Percentiles rank a stretch among this genome's conserved stretches.
phyloP scores from a whole-genome alignment of 768 basidiomycete genomes.

The Pulveroboletus sp. region DNA sequence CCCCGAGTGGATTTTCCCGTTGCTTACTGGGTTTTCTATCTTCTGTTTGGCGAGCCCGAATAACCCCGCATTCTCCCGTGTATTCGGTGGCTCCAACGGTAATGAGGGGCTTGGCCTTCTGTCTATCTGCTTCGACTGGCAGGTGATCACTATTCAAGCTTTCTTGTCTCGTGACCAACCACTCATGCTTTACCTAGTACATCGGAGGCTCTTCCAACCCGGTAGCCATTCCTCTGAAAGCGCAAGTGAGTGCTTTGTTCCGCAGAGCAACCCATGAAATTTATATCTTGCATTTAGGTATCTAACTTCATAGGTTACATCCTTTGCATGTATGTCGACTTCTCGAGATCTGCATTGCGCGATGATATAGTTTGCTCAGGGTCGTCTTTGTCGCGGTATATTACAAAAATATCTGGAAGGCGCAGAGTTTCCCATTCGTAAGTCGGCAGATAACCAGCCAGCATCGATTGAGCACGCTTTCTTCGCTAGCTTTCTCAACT shows the following conservation, averaged over 20 bases:
- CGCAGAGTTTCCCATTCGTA: slow-evolving; percentile 58
- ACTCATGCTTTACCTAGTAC: slow-evolving; percentile 15
- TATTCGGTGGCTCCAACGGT: slow-evolving; percentile 63
- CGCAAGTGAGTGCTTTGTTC: slow-evolving; percentile 34
- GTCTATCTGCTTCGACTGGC: slow-evolving; percentile 59
- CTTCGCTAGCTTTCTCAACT: slow-evolving; percentile 41
- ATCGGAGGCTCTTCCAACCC: slow-evolving; percentile 39
- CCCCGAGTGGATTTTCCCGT: slow-evolving; percentile 44
- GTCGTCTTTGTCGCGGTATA: slow-evolving; percentile 38
- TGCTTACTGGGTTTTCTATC: slow-evolving; percentile 59
- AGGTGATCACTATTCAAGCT: slow-evolving; percentile 27
- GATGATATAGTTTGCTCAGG: slow-evolving; percentile 17
- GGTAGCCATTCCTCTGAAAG: slow-evolving; percentile 51
- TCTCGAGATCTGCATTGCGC: neutral
- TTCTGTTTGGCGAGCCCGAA: slow-evolving; percentile 53
- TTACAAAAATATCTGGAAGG: slow-evolving; percentile 53
- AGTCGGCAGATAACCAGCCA: slow-evolving; percentile 32
- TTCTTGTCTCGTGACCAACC: neutral
- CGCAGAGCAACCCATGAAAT: neutral
- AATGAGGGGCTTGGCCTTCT: slow-evolving; percentile 66
- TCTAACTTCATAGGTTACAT: slow-evolving; percentile 49
- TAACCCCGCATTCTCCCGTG: slow-evolving; percentile 29
- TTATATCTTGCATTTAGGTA: slow-evolving; percentile 20
- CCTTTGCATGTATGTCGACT: slow-evolving; percentile 47
- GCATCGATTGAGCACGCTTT: neutral